Evolutionary conservation across 2,329 filamentous ascomycete species (phyloP).

Genomic region (Aspergillus sp.): DNA sequence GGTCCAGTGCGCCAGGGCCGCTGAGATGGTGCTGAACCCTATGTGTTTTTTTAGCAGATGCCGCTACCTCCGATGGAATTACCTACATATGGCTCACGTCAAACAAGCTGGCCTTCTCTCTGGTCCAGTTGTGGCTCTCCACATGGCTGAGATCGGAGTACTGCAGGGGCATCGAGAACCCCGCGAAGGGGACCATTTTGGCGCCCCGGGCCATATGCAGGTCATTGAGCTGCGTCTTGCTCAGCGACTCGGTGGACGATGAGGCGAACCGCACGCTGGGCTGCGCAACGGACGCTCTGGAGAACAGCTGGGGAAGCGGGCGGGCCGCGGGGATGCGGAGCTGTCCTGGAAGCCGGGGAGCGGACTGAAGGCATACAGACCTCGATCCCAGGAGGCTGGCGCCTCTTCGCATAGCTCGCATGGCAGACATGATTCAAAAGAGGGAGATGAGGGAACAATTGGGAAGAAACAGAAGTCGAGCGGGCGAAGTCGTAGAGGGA

Average conservation of each 20-base stretch:
- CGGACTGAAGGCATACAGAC: constrained; percentile 13
- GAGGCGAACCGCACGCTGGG: constrained; percentile 25
- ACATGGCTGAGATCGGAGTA: constrained; percentile 68
- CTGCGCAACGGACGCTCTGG: constrained; percentile 7
- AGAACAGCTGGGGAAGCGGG: constrained; percentile 6
- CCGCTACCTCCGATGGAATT: neutral
- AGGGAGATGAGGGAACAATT: constrained; percentile 5
- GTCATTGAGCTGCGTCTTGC: constrained; percentile 63
- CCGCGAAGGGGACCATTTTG: constrained; percentile 96
- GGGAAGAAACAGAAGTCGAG: constrained; percentile 8
- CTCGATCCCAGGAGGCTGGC: constrained; percentile 20
- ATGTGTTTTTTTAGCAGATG: constrained; percentile 5
- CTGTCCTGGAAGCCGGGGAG: constrained; percentile 19
- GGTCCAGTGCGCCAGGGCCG: constrained; percentile 68
- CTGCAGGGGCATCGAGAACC: constrained; percentile 85
- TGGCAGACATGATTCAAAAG: constrained; percentile 16
- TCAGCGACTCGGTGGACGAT: constrained; percentile 18
- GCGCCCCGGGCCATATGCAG: constrained; percentile 68
- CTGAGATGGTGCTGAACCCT: constrained; percentile 74
- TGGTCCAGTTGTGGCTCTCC: constrained; percentile 84
- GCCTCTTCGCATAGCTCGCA: constrained; percentile 21
- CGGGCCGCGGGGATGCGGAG: constrained; percentile 18
- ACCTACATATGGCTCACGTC: constrained; percentile 91
- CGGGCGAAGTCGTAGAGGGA: constrained; percentile 12
- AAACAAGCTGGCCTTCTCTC: constrained; percentile 79